Percentiles rank a stretch among this genome's conserved stretches.
Evolutionary conservation across 108 stramenopile species (phyloP).

Genomic region (Tribonema minus): DNA sequence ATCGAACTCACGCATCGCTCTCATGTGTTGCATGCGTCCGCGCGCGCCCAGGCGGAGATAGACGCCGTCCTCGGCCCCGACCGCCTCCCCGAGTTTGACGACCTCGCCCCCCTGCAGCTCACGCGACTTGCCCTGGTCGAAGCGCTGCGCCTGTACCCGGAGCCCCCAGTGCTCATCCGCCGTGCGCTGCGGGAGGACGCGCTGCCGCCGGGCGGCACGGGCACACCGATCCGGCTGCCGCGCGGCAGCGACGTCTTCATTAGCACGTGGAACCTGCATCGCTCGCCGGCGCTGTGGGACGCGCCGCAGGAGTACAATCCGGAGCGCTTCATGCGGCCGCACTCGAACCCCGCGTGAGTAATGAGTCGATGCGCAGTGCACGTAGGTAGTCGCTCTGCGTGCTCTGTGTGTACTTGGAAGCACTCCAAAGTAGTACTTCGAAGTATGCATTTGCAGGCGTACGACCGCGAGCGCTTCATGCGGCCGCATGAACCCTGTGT

Average conservation of each 20-base stretch:
- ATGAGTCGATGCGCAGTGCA: slow-evolving; percentile 29
- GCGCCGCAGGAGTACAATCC: slow-evolving; percentile 79
- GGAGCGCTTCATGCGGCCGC: slow-evolving; percentile 69
- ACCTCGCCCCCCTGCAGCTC: slow-evolving; percentile 69
- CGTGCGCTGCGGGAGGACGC: slow-evolving; percentile 74
- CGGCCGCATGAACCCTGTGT: too few relatives aligned
- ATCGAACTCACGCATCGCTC: not conserved
- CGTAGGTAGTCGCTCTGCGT: too few relatives aligned
- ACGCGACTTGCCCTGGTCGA: slow-evolving; percentile 75
- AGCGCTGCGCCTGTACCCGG: slow-evolving; percentile 78
- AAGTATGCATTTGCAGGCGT: too few relatives aligned
- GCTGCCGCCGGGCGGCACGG: slow-evolving; percentile 71
- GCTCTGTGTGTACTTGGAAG: too few relatives aligned
- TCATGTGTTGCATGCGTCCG: too few relatives aligned
- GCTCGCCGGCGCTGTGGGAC: slow-evolving; percentile 73
- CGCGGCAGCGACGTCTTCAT: slow-evolving; percentile 78
- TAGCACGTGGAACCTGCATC: slow-evolving; percentile 84
- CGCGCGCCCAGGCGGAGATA: slow-evolving; percentile 70
- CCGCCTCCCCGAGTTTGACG: slow-evolving; percentile 64
- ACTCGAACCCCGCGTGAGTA: slow-evolving; percentile 73
- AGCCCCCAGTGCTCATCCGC: slow-evolving; percentile 86
- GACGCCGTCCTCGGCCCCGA: slow-evolving; percentile 75
- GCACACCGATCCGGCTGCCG: slow-evolving; percentile 54
- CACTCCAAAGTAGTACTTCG: too few relatives aligned
- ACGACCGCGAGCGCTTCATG: too few relatives aligned